Conservation (phyloP, 2,329 filamentous ascomycete species). For the Alternaria infectoria region DNA sequence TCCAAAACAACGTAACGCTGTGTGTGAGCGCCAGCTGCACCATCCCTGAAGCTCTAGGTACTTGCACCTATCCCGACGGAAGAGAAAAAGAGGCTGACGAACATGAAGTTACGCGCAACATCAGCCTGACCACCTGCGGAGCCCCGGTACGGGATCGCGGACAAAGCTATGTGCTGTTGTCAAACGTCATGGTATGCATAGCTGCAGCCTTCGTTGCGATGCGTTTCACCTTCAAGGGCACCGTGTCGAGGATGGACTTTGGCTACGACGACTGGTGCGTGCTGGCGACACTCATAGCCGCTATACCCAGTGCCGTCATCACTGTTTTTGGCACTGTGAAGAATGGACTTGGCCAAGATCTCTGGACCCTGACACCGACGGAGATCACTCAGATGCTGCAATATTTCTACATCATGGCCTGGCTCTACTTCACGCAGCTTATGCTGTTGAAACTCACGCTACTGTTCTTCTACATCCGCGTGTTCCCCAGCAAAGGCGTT, state of each 20-base stretch:
- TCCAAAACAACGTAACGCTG: conserved; percentile 25
- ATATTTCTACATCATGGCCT: conserved; percentile 45
- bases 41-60: conserved; percentile 30
- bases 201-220: conserved; percentile 44
- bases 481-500: conserved; percentile 36
- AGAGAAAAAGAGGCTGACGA: not conserved
- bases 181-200: conserved; percentile 43
- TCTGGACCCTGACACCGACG: conserved; percentile 56
- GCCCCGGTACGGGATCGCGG: conserved; percentile 49
- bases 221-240: conserved; percentile 48
- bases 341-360: conserved; percentile 58
- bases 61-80: not conserved
- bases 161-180: conserved; percentile 40
- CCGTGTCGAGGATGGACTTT: conserved; percentile 41
- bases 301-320: conserved; percentile 35
- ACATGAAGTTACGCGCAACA: conserved; percentile 49
- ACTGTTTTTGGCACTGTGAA: conserved; percentile 30
- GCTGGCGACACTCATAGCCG: conserved; percentile 27
- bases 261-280: conserved; percentile 50
- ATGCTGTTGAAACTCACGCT: conserved; percentile 38
- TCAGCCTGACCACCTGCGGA: conserved; percentile 49
- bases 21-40: conserved; percentile 29
- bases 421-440: conserved; percentile 43
- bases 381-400: conserved; percentile 54
- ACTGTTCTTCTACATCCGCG: conserved; percentile 39